Conservation (phyloP, 176 grass and related monocot species). For the Bonia amplexicaulis region DNA sequence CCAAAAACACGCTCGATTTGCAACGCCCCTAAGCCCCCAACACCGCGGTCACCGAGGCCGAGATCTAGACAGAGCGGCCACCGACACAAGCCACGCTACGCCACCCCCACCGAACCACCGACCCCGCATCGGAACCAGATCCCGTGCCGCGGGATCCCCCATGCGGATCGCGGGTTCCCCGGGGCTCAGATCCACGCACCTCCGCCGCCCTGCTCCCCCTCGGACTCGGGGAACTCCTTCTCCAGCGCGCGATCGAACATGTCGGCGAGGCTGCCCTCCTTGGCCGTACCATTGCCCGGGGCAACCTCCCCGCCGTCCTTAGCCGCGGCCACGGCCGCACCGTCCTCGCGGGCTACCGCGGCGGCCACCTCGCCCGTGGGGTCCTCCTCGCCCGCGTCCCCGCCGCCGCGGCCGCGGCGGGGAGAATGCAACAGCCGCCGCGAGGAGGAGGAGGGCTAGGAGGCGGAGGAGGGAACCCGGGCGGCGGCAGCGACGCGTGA, state of each 20-base stretch:
- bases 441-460: conserved; percentile 18
- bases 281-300: conserved; percentile 52
- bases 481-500: conserved; percentile 35
- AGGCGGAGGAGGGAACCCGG: conserved; percentile 9
- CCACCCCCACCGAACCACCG: background rate
- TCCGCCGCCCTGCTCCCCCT: conserved; percentile 83
- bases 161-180: background rate
- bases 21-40: background rate
- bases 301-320: conserved; percentile 29
- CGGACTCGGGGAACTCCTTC: conserved; percentile 96
- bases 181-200: conserved; percentile 62
- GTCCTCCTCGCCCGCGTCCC: conserved; percentile 14
- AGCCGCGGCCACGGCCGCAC: background rate
- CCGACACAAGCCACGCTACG: conserved; percentile 6
- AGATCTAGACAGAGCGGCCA: conserved; percentile 30
- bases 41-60: conserved; percentile 5
- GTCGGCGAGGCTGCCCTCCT: conserved; percentile 77
- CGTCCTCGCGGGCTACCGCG: conserved; percentile 4
- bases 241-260: conserved; percentile 98
- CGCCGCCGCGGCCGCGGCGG: background rate
- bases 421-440: conserved; percentile 14
- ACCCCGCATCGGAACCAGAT: conserved; percentile 4
- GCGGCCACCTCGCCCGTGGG: conserved; percentile 25
- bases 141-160: background rate
- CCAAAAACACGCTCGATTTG: background rate